These are phyloP conservation scores for Climacium dendroides DNA, from an alignment of 225 moss, liverwort and hornwort species.

Conservation along the genomic window DNA sequence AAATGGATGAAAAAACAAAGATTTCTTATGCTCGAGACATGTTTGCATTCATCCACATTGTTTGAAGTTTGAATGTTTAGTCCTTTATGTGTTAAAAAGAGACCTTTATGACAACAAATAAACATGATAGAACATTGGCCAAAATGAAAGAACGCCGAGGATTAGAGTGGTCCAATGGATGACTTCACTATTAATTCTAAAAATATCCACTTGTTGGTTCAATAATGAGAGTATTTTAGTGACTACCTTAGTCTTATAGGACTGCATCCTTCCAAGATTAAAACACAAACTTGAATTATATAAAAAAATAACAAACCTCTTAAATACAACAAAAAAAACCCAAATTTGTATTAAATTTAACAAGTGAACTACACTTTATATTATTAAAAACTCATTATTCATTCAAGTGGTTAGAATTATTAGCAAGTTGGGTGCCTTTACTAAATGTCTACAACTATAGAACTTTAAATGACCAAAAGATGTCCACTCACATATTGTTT, in stretches of 20 bases:
- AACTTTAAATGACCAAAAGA: neutral
- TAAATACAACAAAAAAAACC: neutral
- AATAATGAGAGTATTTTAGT: no score
- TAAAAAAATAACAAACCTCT: accelerated
- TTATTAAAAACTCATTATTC: no score
- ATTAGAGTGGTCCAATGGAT: no score
- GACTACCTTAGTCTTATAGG: no score
- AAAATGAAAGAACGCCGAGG: no score
- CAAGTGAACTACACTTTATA: no score
- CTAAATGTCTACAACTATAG: neutral
- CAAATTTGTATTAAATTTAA: no score
- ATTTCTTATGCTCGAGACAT: neutral
- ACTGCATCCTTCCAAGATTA: no score
- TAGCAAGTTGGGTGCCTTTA: neutral
- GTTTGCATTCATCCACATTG: neutral
- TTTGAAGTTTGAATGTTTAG: neutral
- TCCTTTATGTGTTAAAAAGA: neutral
- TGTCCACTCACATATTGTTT: neutral
- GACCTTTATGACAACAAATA: accelerated
- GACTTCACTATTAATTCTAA: no score
- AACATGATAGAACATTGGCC: neutral
- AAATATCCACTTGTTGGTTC: no score
- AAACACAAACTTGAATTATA: neutral
- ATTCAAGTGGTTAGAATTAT: no score
- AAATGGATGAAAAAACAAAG: neutral